These are phyloP conservation scores for Fusarium sterilihyphosum DNA, from an alignment of 2,329 filamentous ascomycete genomes.

Conservation along the genomic window DNA sequence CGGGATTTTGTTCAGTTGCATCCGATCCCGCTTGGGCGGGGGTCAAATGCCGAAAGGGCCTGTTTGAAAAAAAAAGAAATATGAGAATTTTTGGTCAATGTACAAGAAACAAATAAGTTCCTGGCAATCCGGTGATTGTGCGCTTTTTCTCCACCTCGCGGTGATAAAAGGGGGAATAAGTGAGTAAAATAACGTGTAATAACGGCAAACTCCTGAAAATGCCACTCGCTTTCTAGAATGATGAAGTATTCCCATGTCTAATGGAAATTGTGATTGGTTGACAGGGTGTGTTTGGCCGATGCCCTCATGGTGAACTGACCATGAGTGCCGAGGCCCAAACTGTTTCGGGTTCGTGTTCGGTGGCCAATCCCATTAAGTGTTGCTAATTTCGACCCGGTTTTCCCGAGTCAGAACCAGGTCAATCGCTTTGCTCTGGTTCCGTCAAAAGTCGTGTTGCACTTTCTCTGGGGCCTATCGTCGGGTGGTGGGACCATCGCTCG, in stretches of 20 bases:
- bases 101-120: conserved; percentile 36
- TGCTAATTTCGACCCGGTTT: conserved; percentile 13
- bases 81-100: conserved; percentile 1
- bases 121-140: conserved; percentile 25
- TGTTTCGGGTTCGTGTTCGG: conserved; percentile 33
- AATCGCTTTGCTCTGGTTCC: conserved; percentile 14
- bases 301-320: background rate
- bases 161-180: conserved; percentile 33
- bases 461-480: conserved; percentile 18
- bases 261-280: conserved; percentile 33
- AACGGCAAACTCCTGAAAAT: conserved; percentile 40
- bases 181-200: conserved; percentile 26
- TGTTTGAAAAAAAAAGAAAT: conserved; percentile 6
- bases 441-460: conserved; percentile 16
- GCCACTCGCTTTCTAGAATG: conserved; percentile 39
- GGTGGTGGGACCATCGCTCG: conserved; percentile 35
- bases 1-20: conserved; percentile 22
- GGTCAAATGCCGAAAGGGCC: conserved; percentile 19
- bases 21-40: conserved; percentile 22
- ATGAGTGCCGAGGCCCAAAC: conserved; percentile 22
- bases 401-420: conserved; percentile 31
- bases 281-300: conserved; percentile 14
- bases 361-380: conserved; percentile 3
- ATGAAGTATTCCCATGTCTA: conserved; percentile 34
- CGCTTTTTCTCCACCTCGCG: conserved; percentile 31